Base-by-base conservation (phyloP, 352 stramenopile species). In the Globisporangium abappressorium region DNA sequence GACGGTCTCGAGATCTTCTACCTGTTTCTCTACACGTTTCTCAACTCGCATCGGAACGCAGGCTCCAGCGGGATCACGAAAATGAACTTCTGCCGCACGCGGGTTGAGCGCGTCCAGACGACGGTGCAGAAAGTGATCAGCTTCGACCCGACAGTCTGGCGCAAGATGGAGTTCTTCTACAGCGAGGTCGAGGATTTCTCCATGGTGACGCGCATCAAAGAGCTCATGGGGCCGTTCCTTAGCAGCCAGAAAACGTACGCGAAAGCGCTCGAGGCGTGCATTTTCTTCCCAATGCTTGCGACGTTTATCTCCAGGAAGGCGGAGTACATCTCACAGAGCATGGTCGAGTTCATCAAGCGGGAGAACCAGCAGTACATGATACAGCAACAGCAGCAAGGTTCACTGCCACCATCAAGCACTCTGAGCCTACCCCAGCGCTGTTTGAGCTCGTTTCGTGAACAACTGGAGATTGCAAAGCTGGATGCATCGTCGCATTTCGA, bases 1-100 rank as follows among this genome's bases (percentile, higher is more conserved):
- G 60, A 71, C 24, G 66, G 51, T 0, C 58, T 71, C 12, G 66
- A 71, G 51, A 60, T 71, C 34, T 38, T 71, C 38, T 71, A 71
- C 15, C 36, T 71, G 36, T 71, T 67, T 20, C 20, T 71, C 6
- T 67, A 66, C 28, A 30, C 66, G 5, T 71, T 71, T 43, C 66
- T 71, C 34, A 71, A 62, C 36, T 71, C 66, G 38, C 26, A 57
- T 26, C 59, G 66, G 7, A 71, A 71, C 47, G 6, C 57, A 14
- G 65, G 65, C n/a, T 24, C 59, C 4, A 30, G 53, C 3, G 22
- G 58, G 38, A 64, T 62, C 30, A 62, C 58, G 4, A 71, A 71
- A 54, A 56, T 71, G 51, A 67, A 57, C 14, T 71, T 63, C 41
- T 67, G 59, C 3, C 66, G 59, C n/a, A 63, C 66, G 11, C 66